Base-by-base conservation (phyloP, 2,329 filamentous ascomycete genomes). In the Sphaerulina populicola region DNA sequence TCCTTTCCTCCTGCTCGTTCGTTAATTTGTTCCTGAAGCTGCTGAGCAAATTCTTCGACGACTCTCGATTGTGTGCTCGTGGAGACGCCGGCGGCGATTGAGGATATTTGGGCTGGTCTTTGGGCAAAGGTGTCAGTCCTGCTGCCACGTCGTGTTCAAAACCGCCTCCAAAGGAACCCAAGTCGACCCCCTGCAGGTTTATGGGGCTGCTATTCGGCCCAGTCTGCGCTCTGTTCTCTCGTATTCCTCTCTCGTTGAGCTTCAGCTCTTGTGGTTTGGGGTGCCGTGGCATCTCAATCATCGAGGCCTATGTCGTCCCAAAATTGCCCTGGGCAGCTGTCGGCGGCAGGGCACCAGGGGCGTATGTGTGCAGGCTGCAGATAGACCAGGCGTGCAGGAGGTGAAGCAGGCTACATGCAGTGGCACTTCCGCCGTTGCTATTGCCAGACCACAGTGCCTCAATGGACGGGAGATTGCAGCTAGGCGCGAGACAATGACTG, bases 111-210 rank as follows among this genome's bases (percentile, higher is more conserved):
- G 63, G 59, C 18, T 30, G 57, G 18, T 55, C 49, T 33, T 44
- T 52, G 49, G 55, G 55, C 15, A 58, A 49, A 41, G 54, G 56
- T 21, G 54, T 59, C 53, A 59, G 49, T 36, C 57, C 55, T 18
- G 57, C 54, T 39, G 57, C 57, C 33, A 60, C 49, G 56, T 58
- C 54, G 56, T 58, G 56, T 40, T 61, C 57, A 51, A 64, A 59
- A 45, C 61, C 60, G 37, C 66, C 66, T 48, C 66, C 66, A 44
- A 69, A 62, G 27, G 66, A 66, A 27, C 62, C 65, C 44, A 69
- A 56, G 55, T 69, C 66, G 47, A 68, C 61, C 45, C 65, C 65
- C 53, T 66, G 57, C 39, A 67, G 57, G 47, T 63, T 61, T 48
- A 67, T 66, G 5, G 66, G 63, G 49, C 64, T 68, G 55, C 58